Evolutionary conservation across 2,329 filamentous ascomycete species (phyloP).

Genomic region (Hymenotorrendiella dingleyae): DNA sequence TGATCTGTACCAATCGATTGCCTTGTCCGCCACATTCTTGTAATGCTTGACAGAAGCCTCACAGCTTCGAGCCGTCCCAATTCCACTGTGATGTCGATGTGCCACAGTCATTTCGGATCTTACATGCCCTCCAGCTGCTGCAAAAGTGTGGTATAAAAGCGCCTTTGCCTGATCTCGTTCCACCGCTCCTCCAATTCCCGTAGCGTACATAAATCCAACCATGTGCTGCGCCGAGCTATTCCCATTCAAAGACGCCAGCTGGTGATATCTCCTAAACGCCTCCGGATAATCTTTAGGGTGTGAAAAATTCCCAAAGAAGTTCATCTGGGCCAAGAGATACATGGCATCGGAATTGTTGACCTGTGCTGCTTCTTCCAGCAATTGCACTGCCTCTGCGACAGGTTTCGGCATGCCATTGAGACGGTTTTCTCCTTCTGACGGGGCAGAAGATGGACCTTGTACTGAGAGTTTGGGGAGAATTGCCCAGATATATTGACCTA

Average conservation of each 20-base stretch:
- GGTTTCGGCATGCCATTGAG: constrained; percentile 40
- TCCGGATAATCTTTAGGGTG: constrained; percentile 74
- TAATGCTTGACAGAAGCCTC: constrained; percentile 83
- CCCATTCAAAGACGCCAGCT: constrained; percentile 68
- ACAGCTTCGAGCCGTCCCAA: constrained; percentile 80
- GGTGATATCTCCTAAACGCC: constrained; percentile 76
- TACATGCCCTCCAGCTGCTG: constrained; percentile 75
- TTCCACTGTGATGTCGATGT: constrained; percentile 77
- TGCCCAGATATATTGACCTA: constrained; percentile 55
- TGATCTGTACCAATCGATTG: constrained; percentile 78
- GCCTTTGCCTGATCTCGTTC: constrained; percentile 85
- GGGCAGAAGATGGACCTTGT: constrained; percentile 45
- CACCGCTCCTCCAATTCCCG: constrained; percentile 76
- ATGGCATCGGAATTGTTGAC: constrained; percentile 70
- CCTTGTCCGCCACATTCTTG: constrained; percentile 88
- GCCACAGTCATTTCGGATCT: constrained; percentile 90
- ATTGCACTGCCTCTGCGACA: constrained; percentile 50
- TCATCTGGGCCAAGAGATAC: constrained; percentile 85
- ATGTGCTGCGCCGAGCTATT: constrained; percentile 94
- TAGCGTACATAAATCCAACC: constrained; percentile 93
- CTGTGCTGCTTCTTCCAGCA: constrained; percentile 53
- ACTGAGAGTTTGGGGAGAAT: constrained; percentile 59
- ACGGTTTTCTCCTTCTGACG: constrained; percentile 7
- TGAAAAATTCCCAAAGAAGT: constrained; percentile 92
- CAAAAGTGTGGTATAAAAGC: constrained; percentile 89